A percentile compares a stretch with the other conserved stretches of the same genome.
These are phyloP conservation scores for Cymbidium sinense DNA, from an alignment of 106 monocot genomes.

Conservation along the genomic window DNA sequence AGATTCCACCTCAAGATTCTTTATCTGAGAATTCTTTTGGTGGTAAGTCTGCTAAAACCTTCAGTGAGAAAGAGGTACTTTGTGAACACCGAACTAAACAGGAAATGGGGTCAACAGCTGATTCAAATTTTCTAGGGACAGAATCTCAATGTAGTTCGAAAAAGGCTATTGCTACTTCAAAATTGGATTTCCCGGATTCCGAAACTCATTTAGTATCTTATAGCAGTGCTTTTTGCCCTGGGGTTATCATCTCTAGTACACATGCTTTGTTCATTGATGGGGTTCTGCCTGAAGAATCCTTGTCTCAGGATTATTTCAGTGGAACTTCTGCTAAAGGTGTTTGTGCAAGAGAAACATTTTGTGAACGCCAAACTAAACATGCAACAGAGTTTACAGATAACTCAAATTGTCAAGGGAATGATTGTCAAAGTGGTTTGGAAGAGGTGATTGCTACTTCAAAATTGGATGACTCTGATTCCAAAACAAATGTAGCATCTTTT, in stretches of 20 bases:
- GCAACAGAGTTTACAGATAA: not conserved
- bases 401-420: not conserved
- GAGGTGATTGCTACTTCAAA: not conserved
- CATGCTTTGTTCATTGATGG: not conserved
- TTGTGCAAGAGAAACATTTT: not conserved
- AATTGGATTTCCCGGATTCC: conserved; percentile 12
- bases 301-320: not conserved
- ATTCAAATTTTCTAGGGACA: conserved; percentile 10
- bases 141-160: conserved; percentile 5
- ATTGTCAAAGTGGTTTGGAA: not conserved
- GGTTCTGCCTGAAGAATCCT: not conserved
- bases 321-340: not conserved
- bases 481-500: not conserved
- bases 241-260: not conserved
- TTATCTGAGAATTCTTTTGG: not conserved
- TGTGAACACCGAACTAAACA: conserved; percentile 24
- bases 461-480: not conserved
- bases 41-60: not conserved
- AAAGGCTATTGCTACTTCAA: conserved; percentile 6
- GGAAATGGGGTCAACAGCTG: conserved; percentile 25
- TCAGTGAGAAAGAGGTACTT: not conserved
- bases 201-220: conserved; percentile 11
- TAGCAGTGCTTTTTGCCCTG: not conserved
- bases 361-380: not conserved
- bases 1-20: not conserved